These are phyloP conservation scores for Komagataella populi DNA, from an alignment of 805 yeast species.

Conservation along the genomic window DNA sequence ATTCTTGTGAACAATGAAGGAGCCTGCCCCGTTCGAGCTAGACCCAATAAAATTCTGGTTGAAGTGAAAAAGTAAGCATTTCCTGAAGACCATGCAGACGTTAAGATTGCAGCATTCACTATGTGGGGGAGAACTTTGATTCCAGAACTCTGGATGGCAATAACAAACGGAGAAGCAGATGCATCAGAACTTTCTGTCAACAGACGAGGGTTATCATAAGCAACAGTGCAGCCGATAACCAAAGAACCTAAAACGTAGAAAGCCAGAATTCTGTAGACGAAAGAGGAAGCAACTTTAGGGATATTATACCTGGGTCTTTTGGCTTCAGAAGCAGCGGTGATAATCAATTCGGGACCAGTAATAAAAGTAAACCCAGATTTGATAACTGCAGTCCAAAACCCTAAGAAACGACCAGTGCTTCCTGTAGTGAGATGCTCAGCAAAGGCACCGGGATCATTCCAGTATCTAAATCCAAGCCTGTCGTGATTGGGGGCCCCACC, in stretches of 20 bases:
- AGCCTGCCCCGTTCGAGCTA: slow-evolving; percentile 64
- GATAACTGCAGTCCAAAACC: slow-evolving; percentile 48
- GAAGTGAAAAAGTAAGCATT: slow-evolving; percentile 66
- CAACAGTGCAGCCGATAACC: slow-evolving; percentile 36
- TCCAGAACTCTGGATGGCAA: slow-evolving; percentile 61
- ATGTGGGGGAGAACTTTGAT: slow-evolving; percentile 63
- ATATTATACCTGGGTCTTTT: slow-evolving; percentile 16
- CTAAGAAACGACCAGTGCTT: slow-evolving; percentile 47
- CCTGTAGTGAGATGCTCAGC: slow-evolving; percentile 36
- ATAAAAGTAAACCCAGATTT: slow-evolving; percentile 57
- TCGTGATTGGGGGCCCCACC: slow-evolving; percentile 44
- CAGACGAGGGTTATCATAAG: slow-evolving; percentile 24
- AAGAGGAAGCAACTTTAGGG: slow-evolving; percentile 19
- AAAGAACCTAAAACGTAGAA: slow-evolving; percentile 19
- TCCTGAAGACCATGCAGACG: slow-evolving; percentile 46
- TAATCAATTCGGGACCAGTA: slow-evolving; percentile 18
- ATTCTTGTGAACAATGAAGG: slow-evolving; percentile 52
- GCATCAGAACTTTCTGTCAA: slow-evolving; percentile 41
- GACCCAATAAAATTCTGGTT: slow-evolving; percentile 61
- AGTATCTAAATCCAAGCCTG: slow-evolving; percentile 27
- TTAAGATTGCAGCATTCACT: slow-evolving; percentile 57
- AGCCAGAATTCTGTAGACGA: slow-evolving; percentile 17
- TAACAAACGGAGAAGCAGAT: slow-evolving; percentile 77
- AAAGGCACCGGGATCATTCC: slow-evolving; percentile 29
- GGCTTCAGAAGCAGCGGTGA: slow-evolving; percentile 19